Evolutionary conservation across 2,329 filamentous ascomycete species (phyloP), one percentile per base, ranked within the genome.

Genomic region (Colletotrichum eleusines): DNA sequence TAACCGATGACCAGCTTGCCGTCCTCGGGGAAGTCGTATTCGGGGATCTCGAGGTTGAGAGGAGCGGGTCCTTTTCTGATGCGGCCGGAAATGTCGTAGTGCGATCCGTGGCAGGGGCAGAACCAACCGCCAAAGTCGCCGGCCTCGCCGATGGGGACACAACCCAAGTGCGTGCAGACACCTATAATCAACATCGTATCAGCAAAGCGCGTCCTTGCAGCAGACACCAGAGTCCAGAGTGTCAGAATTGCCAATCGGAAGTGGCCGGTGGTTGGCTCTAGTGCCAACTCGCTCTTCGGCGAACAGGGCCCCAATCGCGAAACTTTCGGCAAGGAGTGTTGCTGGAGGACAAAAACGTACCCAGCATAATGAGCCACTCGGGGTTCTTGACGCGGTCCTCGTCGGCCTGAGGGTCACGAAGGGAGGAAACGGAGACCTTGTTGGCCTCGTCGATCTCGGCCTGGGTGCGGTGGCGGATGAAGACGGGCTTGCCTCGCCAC

Each of bases 401-500:
- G 80, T 99, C 96, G 78, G 90, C 78, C 86, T 99, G 91, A 76
- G 96, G 97, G 83, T 99, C 95, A 85, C 96, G 91, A 79, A 99
- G 90, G 75, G 89, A 83, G 79, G 94, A 84, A 83, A 97, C 88
- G 82, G 97, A 92, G 83, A 94, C 90, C 81, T 91, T 89, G 86
- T 98, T 94, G 83, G 96, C 96, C 85, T 98, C 93, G 80, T 94
- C 90, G 86, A 99, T 98, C 87, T 99, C 96, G 79, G 89, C 87
- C 79, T 90, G 85, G 78, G 96, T 99, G 81, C 96, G 94, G 92
- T 99, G 96, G 84, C 96, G 95, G 90, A 99, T 94, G 89, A 99
- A 99, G 83, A 99, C 94, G 83, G 96, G 96, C 93, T 99, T 99
- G 83, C 96, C 96, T 88, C 96, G 93, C 96, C 96, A 99, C 88